A percentile compares a stretch with the other conserved stretches of the same genome.
Evolutionary conservation across 1,284 basidiomycete species (phyloP).

Genomic region (Boletus semigastroideus): DNA sequence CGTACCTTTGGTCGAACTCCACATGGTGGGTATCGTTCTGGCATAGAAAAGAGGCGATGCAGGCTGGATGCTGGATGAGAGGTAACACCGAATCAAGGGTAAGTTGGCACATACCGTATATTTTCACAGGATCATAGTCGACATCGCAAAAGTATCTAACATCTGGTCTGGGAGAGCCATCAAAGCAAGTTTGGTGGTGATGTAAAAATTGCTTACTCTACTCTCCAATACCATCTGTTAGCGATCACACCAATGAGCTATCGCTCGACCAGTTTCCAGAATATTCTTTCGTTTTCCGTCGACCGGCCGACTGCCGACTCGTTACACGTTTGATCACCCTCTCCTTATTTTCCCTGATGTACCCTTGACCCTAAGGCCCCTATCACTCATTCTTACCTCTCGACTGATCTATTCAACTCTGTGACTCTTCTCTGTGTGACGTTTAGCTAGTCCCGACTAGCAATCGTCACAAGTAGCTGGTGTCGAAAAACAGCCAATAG

Average conservation of each 20-base stretch:
- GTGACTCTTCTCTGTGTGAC: too few species aligned
- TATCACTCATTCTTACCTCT: too few species aligned
- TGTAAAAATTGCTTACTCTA: slow-evolving; percentile 44
- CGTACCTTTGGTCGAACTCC: slow-evolving; percentile 66
- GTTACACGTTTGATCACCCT: too few species aligned
- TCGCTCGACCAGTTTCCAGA: too few species aligned
- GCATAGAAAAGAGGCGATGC: slow-evolving; percentile 41
- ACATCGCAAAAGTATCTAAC: slow-evolving; percentile 79
- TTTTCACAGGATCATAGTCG: slow-evolving; percentile 80
- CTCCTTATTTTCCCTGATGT: too few species aligned
- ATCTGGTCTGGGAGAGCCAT: slow-evolving; percentile 49
- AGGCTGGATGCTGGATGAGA: not conserved
- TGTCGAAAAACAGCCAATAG: slow-evolving; percentile 66
- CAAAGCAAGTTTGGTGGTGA: not conserved
- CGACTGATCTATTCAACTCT: too few species aligned
- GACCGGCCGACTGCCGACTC: too few species aligned
- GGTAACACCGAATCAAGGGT: not conserved
- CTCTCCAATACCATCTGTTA: slow-evolving; percentile 87
- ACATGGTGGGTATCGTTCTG: slow-evolving; percentile 83
- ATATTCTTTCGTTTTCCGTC: too few species aligned
- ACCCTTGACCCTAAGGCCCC: too few species aligned
- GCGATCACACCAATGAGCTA: too few species aligned
- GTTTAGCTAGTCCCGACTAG: too few species aligned
- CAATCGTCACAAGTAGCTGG: slow-evolving; percentile 63
- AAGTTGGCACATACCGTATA: slow-evolving; percentile 50